Evolutionary conservation across 768 basidiomycete genomes (phyloP), one percentile per base, ranked within the genome.

Genomic region (Russula lepida): DNA sequence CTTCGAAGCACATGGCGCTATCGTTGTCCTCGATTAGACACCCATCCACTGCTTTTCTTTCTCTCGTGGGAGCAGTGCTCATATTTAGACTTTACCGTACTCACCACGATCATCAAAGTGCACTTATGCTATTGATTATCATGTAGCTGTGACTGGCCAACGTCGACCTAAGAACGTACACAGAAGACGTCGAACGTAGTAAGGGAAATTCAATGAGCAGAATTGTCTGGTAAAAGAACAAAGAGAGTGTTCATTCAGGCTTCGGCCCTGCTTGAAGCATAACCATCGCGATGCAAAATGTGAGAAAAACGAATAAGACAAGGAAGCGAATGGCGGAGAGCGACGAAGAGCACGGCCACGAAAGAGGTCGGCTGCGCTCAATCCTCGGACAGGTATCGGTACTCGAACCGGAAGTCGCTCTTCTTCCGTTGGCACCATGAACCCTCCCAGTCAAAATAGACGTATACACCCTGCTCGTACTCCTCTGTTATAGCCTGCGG

Each of bases 361-460:
- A 13, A 6, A 28, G 2, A 37, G 23, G 33, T 17, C 9, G 46
- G 12, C 19, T 30, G 19, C 7, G 12, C 41, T 79, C 73, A 92
- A 72, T 95, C 92, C 73, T 95, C 92, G 3, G 90, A 93, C 57
- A 95, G 78, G 77, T 95, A 95, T 64, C 93, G 90, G 73, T 95
- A 95, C 75, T 95, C 89, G 69, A 92, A 98, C 27, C 93, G 86
- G 81, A 98, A 99, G 73, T 98, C 95, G 70, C 88, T 86, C 80
- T 99, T 99, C 78, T 94, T 92, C 71, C 95, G 82, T 72, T 95
- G 93, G 73, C 94, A 97, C 97, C 95, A 99, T 65, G 90, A 92
- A 53, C 92, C 92, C 73, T 98, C 95, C 95, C 95, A 98, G 75
- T 98, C 95, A 73, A 98, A 98, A 79, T 99, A 99, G 35, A 97